These are phyloP conservation scores for Conidiobolus incongruus DNA, from an alignment of 371 early-diverging fungal species.

Conservation along the genomic window DNA sequence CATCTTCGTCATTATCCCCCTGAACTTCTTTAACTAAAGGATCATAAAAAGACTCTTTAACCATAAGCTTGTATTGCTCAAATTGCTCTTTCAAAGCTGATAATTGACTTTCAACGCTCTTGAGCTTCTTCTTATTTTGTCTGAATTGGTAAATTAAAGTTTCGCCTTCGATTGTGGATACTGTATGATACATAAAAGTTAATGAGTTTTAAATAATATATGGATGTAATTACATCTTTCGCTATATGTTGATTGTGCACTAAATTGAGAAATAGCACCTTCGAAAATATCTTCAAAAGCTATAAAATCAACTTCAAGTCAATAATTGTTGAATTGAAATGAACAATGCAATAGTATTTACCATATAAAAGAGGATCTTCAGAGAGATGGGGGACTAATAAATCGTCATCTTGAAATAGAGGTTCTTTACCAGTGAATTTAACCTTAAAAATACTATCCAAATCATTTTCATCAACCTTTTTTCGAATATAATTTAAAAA, in stretches of 20 bases:
- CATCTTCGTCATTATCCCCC: not conserved
- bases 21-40: conserved; percentile 6
- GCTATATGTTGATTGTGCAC: not conserved
- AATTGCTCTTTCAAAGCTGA: conserved; percentile 26
- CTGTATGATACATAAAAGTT: not conserved
- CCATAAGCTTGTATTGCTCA: conserved; percentile 35
- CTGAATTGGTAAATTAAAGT: not conserved
- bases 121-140: conserved; percentile 14
- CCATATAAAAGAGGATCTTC: conserved; percentile 65
- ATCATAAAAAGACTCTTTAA: conserved; percentile 44
- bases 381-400: conserved; percentile 49
- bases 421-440: conserved; percentile 21
- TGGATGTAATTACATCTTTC: not conserved
- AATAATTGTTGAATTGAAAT: not conserved
- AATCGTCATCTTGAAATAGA: conserved; percentile 42
- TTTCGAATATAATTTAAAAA: conserved; percentile 64
- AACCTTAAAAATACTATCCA: conserved; percentile 7
- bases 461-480: conserved; percentile 12
- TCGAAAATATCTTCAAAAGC: conserved; percentile 36
- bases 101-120: conserved; percentile 17
- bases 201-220: not conserved
- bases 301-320: conserved; percentile 3
- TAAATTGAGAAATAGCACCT: conserved; percentile 7
- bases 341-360: no score
- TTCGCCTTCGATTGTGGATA: not conserved